Evolutionary conservation across 148 eudicot genomes (phyloP).

Genomic region (Fagopyrum esculentum): DNA sequence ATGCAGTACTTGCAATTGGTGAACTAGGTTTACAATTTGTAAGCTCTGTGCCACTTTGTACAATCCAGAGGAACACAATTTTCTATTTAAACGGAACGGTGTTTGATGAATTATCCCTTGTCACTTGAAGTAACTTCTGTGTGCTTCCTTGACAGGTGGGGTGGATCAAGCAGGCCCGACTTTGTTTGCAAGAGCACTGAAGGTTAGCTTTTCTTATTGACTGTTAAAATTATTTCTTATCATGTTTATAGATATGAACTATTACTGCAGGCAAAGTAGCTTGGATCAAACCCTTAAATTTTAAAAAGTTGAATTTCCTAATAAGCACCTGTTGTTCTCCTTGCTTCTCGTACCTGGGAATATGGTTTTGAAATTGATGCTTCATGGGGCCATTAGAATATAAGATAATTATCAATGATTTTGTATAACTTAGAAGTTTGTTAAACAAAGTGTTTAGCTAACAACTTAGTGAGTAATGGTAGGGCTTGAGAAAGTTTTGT

Average conservation of each 20-base stretch:
- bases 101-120: not conserved
- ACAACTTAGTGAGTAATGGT: not conserved
- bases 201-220: slow-evolving; percentile 41
- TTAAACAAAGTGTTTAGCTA: not conserved
- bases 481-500: not conserved
- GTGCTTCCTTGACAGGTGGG: slow-evolving; percentile 60
- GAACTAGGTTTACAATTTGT: not conserved
- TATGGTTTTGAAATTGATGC: no score
- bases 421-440: not conserved
- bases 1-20: not conserved
- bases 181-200: slow-evolving; percentile 95
- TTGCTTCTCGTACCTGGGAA: no score
- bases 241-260: not conserved
- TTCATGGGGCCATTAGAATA: no score
- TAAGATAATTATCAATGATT: not conserved
- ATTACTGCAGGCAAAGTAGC: not conserved
- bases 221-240: not conserved
- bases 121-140: not conserved
- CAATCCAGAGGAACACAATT: not conserved
- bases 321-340: no score
- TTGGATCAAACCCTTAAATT: not conserved
- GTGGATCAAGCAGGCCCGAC: slow-evolving; percentile 98
- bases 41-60: not conserved
- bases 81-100: not conserved
- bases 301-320: not conserved